Evolutionary conservation across 805 yeast genomes (phyloP).

Genomic region (Candida chauliodis): DNA sequence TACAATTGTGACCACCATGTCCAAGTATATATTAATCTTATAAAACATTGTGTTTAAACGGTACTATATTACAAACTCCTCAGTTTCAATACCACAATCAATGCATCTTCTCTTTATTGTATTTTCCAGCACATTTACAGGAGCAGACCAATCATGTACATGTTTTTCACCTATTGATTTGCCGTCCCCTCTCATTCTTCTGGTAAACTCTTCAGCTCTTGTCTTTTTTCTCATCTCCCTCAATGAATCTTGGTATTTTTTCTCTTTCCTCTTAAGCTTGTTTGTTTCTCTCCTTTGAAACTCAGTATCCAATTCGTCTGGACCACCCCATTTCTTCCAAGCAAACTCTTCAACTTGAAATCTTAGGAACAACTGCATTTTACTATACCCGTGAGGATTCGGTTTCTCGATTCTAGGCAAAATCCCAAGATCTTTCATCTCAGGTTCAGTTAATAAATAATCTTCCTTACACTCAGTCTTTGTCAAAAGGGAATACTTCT

Average conservation of each 20-base stretch:
- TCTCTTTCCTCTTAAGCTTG: slow-evolving; percentile 70
- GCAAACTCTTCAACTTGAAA: slow-evolving; percentile 94
- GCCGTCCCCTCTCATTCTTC: slow-evolving; percentile 55
- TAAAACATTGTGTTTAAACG: too few species aligned
- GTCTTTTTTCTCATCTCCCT: slow-evolving; percentile 87
- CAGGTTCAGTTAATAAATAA: slow-evolving; percentile 91
- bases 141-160: slow-evolving; percentile 70
- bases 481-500: slow-evolving; percentile 85
- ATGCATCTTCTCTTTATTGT: slow-evolving; percentile 59
- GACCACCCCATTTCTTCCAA: slow-evolving; percentile 90
- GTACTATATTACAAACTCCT: slow-evolving; percentile 58
- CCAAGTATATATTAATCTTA: too few species aligned
- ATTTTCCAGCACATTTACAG: slow-evolving; percentile 36
- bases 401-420: slow-evolving; percentile 82
- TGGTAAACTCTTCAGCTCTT: slow-evolving; percentile 85
- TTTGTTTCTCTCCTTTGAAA: slow-evolving; percentile 80
- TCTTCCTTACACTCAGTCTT: slow-evolving; percentile 95
- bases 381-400: slow-evolving; percentile 89
- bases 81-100: slow-evolving; percentile 81
- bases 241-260: slow-evolving; percentile 72
- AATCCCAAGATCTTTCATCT: slow-evolving; percentile 64
- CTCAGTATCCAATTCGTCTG: slow-evolving; percentile 85
- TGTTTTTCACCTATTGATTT: slow-evolving; percentile 57
- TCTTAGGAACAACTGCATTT: slow-evolving; percentile 89
- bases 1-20: too few species aligned